Percentiles rank a stretch among this genome's conserved stretches.
Evolutionary conservation across 2,329 filamentous ascomycete species (phyloP).

Genomic region (Neofusicoccum parvum): DNA sequence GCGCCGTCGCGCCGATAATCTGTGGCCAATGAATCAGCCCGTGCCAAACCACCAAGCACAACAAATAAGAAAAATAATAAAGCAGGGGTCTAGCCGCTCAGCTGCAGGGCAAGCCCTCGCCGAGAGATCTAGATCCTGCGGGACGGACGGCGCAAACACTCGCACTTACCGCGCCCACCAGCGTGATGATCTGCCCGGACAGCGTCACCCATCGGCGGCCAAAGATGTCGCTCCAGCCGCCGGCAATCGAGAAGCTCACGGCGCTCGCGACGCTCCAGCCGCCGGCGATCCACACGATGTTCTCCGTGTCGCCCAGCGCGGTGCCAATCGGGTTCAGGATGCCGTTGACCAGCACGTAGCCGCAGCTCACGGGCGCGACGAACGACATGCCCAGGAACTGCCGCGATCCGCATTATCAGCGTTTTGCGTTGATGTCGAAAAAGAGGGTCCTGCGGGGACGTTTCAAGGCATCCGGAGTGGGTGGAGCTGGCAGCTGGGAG

Average conservation of each 20-base stretch:
- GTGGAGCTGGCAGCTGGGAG: no score
- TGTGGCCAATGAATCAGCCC: slow-evolving; percentile 32
- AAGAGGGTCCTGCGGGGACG: not conserved
- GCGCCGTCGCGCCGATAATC: slow-evolving; percentile 40
- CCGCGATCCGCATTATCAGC: not conserved
- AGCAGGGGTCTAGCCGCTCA: no score
- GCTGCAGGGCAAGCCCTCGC: no score
- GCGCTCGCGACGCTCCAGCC: slow-evolving; percentile 33
- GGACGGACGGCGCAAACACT: no score
- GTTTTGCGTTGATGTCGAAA: no score
- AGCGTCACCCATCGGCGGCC: slow-evolving; percentile 36
- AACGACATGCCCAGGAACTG: slow-evolving; percentile 30
- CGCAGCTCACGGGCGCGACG: slow-evolving; percentile 28
- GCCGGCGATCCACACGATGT: slow-evolving; percentile 32
- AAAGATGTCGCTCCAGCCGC: slow-evolving; percentile 38
- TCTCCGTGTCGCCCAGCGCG: slow-evolving; percentile 24
- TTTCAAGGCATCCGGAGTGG: no score
- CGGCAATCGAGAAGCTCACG: slow-evolving; percentile 36
- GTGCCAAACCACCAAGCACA: no score
- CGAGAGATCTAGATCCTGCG: not conserved
- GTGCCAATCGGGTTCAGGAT: slow-evolving; percentile 27
- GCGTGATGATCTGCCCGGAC: slow-evolving; percentile 32
- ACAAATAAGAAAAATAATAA: no score
- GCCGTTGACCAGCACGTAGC: slow-evolving; percentile 27
- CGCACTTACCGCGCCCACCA: slow-evolving; percentile 30